phyloP scores from a whole-genome alignment of 768 basidiomycete genomes.

The Boletales sp. region DNA sequence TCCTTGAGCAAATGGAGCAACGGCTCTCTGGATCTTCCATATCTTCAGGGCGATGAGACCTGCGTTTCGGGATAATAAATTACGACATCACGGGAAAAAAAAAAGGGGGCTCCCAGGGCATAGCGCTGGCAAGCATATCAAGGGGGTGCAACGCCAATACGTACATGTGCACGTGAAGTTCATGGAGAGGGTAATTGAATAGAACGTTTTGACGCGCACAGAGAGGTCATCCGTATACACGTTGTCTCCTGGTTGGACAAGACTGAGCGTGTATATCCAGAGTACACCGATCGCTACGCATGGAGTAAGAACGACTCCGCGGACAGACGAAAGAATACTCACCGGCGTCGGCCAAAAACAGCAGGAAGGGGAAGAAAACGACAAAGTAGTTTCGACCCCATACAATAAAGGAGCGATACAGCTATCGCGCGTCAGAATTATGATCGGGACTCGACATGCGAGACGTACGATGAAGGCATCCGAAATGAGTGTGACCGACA shows the following conservation, averaged over 20 bases:
- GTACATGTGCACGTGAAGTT: constrained; percentile 2
- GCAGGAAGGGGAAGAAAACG: neutral
- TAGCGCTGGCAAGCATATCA: neutral
- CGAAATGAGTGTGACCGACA: neutral
- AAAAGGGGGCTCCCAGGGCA: neutral
- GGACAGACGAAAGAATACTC: neutral
- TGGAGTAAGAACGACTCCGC: neutral
- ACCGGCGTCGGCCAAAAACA: constrained; percentile 1
- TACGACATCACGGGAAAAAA: too few relatives aligned
- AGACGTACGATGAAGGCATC: constrained; percentile 1
- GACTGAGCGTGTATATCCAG: constrained; percentile 3
- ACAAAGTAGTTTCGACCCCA: neutral
- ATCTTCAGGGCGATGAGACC: neutral
- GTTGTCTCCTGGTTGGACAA: neutral
- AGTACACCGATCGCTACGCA: constrained; percentile 1
- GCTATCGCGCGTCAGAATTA: neutral
- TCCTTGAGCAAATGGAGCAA: neutral
- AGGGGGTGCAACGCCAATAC: neutral
- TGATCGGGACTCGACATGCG: neutral
- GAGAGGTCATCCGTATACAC: constrained; percentile 1
- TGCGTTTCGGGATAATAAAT: neutral
- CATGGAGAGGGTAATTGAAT: neutral
- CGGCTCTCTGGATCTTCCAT: constrained; percentile 1
- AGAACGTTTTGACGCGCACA: neutral
- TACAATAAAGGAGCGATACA: constrained; percentile 3